Conservation (phyloP, 768 basidiomycete genomes). For the Pisolithus microcarpus region DNA sequence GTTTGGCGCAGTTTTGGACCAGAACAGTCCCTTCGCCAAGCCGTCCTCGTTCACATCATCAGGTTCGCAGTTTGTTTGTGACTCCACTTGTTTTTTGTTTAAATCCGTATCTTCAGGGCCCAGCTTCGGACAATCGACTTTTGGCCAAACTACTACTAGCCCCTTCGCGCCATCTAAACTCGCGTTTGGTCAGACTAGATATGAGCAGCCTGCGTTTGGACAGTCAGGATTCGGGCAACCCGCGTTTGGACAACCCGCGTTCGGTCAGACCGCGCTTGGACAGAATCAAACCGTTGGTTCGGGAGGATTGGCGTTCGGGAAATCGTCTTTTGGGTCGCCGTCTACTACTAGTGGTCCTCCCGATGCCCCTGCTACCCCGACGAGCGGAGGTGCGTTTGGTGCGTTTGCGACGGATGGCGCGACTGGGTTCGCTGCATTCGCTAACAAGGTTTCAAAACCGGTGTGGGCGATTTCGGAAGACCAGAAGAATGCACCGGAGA, state of each 20-base stretch:
- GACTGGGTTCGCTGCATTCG: slow-evolving; percentile 23
- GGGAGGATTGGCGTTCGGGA: slow-evolving; percentile 18
- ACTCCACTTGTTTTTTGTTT: slow-evolving; percentile 17
- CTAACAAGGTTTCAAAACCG: slow-evolving; percentile 16
- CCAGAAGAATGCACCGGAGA: slow-evolving; percentile 1
- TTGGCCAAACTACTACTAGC: slow-evolving; percentile 17
- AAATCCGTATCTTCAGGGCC: slow-evolving; percentile 14
- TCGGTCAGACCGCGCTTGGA: slow-evolving; percentile 5
- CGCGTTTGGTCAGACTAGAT: slow-evolving; percentile 27
- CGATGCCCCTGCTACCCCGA: slow-evolving; percentile 7
- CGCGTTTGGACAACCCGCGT: slow-evolving; percentile 5
- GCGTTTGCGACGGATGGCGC: slow-evolving; percentile 25
- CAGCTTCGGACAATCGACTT: slow-evolving; percentile 31
- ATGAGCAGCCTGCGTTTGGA: slow-evolving; percentile 36
- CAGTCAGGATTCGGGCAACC: slow-evolving; percentile 26
- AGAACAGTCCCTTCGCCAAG: slow-evolving; percentile 21
- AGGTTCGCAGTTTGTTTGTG: slow-evolving; percentile 9
- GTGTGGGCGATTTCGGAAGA: slow-evolving; percentile 13
- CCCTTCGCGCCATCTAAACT: background rate
- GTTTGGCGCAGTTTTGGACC: slow-evolving; percentile 23
- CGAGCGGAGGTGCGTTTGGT: slow-evolving; percentile 29
- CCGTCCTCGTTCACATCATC: slow-evolving; percentile 17
- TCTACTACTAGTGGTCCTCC: slow-evolving; percentile 1
- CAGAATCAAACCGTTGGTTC: background rate
- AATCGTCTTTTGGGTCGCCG: background rate